phyloP scores from a whole-genome alignment of 148 eudicot genomes.

The Chenopodium quinoa region DNA sequence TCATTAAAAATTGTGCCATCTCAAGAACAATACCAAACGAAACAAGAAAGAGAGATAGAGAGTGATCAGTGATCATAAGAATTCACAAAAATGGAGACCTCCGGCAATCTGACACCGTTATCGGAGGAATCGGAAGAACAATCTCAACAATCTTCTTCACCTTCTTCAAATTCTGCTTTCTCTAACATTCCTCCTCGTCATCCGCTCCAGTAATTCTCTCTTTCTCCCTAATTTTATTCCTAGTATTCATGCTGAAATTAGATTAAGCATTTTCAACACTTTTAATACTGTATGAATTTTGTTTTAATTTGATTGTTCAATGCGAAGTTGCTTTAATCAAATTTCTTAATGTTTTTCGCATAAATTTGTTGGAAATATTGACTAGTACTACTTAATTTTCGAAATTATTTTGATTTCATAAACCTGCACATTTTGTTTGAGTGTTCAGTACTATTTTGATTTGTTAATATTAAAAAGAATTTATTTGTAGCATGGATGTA shows the following conservation, averaged over 20 bases:
- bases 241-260: background rate
- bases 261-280: background rate
- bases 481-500: too few relatives aligned
- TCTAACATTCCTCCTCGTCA: constrained; percentile 25
- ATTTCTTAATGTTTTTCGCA: too few relatives aligned
- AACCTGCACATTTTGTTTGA: too few relatives aligned
- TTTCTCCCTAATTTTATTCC: background rate
- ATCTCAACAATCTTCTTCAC: background rate
- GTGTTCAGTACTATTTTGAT: too few relatives aligned
- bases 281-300: background rate
- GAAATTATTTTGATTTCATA: too few relatives aligned
- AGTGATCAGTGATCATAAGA: background rate
- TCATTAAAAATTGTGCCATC: too few relatives aligned
- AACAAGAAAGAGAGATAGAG: background rate
- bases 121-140: constrained; percentile 4
- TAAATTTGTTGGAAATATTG: too few relatives aligned
- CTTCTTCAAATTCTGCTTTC: constrained; percentile 23
- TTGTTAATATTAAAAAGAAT: too few relatives aligned
- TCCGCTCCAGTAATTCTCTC: constrained; percentile 14
- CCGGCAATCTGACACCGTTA: background rate
- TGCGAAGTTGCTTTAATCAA: too few relatives aligned
- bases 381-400: too few relatives aligned
- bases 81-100: background rate
- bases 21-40: background rate
- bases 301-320: background rate